phyloP scores from a whole-genome alignment of 768 basidiomycete species.

The Tremella yokohamensis region DNA sequence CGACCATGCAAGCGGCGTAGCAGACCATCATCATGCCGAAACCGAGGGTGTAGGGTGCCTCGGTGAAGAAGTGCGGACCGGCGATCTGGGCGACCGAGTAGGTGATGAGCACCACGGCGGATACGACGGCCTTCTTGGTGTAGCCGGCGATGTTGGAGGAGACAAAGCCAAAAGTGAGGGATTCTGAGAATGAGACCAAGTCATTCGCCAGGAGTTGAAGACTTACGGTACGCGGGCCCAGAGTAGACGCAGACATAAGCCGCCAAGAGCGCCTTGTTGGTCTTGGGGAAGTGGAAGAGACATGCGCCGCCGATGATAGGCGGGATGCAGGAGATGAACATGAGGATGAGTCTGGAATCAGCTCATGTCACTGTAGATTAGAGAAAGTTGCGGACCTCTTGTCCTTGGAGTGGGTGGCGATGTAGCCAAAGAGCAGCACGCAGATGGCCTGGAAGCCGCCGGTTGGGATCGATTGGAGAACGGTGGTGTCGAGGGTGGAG shows the following conservation, averaged over 20 bases:
- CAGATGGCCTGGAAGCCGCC: conserved; percentile 1
- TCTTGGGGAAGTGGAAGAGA: neutral
- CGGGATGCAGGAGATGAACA: conserved; percentile 1
- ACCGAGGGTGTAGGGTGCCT: neutral
- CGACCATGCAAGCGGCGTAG: neutral
- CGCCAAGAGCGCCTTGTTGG: conserved; percentile 1
- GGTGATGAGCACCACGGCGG: neutral
- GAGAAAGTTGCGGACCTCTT: neutral
- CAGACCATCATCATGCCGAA: conserved; percentile 4
- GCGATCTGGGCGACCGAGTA: neutral
- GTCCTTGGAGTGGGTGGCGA: conserved; percentile 2
- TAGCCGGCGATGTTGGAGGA: neutral
- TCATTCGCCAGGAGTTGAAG: no score
- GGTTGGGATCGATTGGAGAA: neutral
- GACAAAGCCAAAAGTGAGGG: neutral
- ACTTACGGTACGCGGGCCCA: neutral
- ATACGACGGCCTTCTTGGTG: conserved; percentile 1
- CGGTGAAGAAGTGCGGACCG: conserved; percentile 2
- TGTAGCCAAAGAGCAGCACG: neutral
- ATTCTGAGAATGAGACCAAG: neutral
- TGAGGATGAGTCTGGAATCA: neutral
- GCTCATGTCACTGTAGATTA: no score
- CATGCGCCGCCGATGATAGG: conserved; percentile 4
- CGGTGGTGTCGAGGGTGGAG: conserved; percentile 6
- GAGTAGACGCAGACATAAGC: neutral